Evolutionary conservation across 257 asterid genomes (phyloP).

Genomic region (Fraxinus anomala): DNA sequence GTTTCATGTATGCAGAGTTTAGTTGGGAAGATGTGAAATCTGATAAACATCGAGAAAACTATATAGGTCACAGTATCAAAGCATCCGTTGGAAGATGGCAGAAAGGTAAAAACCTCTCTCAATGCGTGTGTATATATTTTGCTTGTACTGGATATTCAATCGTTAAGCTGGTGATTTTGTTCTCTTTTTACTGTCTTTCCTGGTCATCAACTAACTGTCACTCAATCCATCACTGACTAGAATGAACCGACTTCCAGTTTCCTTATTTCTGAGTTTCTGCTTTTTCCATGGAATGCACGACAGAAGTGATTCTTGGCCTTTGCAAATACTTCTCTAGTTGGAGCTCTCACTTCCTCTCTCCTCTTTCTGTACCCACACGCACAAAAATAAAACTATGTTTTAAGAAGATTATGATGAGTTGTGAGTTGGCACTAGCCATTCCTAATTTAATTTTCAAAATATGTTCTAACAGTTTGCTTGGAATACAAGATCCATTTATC

Average conservation of each 20-base stretch:
- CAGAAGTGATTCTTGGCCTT: not conserved
- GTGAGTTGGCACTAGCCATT: not conserved
- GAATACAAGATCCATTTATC: not conserved
- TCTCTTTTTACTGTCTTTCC: not conserved
- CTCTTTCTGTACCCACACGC: not conserved
- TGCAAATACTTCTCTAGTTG: not conserved
- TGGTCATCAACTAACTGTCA: not conserved
- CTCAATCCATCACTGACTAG: not conserved
- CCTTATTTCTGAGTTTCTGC: not conserved
- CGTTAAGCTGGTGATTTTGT: conserved; percentile 6
- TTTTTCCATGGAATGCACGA: not conserved
- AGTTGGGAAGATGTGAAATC: conserved; percentile 97
- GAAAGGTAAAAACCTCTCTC: conserved; percentile 59
- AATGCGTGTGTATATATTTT: not conserved
- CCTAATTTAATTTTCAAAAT: not conserved
- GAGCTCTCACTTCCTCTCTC: conserved; percentile 1
- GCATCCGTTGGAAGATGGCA: conserved; percentile 99
- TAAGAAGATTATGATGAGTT: not conserved
- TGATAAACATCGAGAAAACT: conserved; percentile 93
- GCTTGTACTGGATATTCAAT: not conserved
- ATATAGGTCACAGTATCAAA: conserved; percentile 90
- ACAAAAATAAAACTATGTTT: not conserved
- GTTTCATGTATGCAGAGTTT: conserved; percentile 61
- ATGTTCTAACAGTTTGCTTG: not conserved
- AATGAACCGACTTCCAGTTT: not conserved